Base-by-base conservation (phyloP, 2,329 filamentous ascomycete genomes). In the Trichoderma afroharzianum region DNA sequence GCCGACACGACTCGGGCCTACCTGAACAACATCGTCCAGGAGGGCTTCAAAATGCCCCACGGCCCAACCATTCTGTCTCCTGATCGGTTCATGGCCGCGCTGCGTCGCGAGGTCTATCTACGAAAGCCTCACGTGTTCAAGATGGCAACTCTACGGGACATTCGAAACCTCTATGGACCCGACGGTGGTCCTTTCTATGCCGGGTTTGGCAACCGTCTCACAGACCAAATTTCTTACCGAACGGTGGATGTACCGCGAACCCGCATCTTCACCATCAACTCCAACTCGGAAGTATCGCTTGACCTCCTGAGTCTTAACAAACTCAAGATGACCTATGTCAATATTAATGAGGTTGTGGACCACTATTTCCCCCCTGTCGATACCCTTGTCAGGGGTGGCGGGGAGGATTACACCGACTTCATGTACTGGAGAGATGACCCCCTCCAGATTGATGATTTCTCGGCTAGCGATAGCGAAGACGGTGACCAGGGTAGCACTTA, bases 101-200 rank as follows among this genome's bases (percentile, higher is more conserved):
- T 99, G 33, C 88, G 96, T 71, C 90, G 96, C 62, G 96, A 99
- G 80, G 90, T 99, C 6, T 99, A 99, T 79, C 86, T 99, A 30
- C 90, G 96, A 68, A 98, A 99, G 80, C 97, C 96, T 0, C 95
- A 99, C 79, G 94, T 99, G 8, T 99, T 99, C 88, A 99, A 99
- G 83, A 99, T 99, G 97, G 94, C 96, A 2, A 99, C 96, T 74
- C 84, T 99, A 24, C 91, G 96, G 53, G 96, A 99, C 80, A 98
- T 99, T 76, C 91, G 95, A 79, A 93, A 91, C 72, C 86, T 99
- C 0, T 99, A 98, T 78, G 91, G 90, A 3, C 86, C 89, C 0
- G 90, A 92, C 30, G 86, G 89, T 55, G 94, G 91, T 21, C 95
- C 96, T 0, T 99, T 99, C 79, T 98, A 97, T 78, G 97, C 97